phyloP scores from a whole-genome alignment of 257 asterid genomes.

The Linaria vulgaris region DNA sequence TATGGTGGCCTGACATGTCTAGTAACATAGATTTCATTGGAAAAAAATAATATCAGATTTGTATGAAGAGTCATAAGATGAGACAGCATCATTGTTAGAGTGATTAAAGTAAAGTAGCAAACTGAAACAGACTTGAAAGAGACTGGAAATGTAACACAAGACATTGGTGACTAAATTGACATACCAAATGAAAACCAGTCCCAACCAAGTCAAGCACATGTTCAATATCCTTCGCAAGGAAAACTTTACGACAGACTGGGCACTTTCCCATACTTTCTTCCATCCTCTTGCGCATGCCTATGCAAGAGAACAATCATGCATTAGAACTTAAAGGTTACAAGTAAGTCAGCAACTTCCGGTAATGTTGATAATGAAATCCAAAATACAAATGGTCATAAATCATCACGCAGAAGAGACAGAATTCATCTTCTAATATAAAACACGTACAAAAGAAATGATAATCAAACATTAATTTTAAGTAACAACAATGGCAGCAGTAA shows the following conservation, averaged over 20 bases:
- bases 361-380: neutral
- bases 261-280: slow-evolving; percentile 61
- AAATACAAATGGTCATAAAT: slow-evolving; percentile 11
- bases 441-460: neutral
- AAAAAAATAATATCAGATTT: neutral
- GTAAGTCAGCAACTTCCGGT: slow-evolving; percentile 17
- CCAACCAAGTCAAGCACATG: slow-evolving; percentile 80
- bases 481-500: slow-evolving; percentile 2
- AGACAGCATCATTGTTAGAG: neutral
- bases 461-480: neutral
- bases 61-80: neutral
- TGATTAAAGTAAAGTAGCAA: neutral
- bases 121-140: neutral
- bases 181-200: slow-evolving; percentile 47
- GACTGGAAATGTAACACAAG: neutral
- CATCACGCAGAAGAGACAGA: neutral
- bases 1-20: neutral
- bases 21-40: neutral
- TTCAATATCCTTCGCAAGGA: slow-evolving; percentile 75
- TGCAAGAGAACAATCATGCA: slow-evolving; percentile 30
- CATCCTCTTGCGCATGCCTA: slow-evolving; percentile 44
- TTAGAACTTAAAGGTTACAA: slow-evolving; percentile 14
- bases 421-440: neutral
- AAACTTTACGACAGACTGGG: slow-evolving; percentile 84
- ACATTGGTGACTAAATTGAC: slow-evolving; percentile 23